Percentiles rank a stretch among this genome's conserved stretches.
Conservation (phyloP, 306 rosid genomes). For the Acacia acuminata region DNA sequence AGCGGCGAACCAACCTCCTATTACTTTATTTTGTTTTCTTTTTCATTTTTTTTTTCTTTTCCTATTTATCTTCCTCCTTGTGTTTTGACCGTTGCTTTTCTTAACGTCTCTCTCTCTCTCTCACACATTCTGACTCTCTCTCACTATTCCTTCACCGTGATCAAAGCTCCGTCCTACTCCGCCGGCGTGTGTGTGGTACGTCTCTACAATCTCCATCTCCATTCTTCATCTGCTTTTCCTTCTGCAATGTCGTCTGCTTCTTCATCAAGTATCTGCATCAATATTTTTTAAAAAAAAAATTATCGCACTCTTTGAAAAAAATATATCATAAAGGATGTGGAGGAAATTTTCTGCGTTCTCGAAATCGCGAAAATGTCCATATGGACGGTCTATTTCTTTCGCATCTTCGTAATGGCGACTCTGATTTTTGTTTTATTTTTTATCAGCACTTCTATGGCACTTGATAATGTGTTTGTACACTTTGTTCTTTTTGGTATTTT, state of each 20-base stretch:
- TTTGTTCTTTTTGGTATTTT: neutral
- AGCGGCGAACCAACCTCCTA: conserved; percentile 47
- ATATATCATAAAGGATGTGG: neutral
- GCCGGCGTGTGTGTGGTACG: conserved; percentile 48
- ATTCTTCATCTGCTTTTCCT: neutral
- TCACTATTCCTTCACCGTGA: conserved; percentile 39
- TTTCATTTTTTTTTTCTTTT: conserved; percentile 2
- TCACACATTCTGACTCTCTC: conserved; percentile 17
- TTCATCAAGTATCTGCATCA: neutral
- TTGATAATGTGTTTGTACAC: neutral
- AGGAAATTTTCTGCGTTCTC: conserved; percentile 17
- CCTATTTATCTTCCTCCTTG: conserved; percentile 16
- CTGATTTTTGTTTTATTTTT: conserved; percentile 13
- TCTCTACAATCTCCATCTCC: conserved; percentile 21
- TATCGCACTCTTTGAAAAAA: neutral
- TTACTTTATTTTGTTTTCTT: conserved; percentile 36
- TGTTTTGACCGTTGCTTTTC: conserved; percentile 78
- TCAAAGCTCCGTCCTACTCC: conserved; percentile 49
- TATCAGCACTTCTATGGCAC: neutral
- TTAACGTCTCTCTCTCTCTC: conserved; percentile 60
- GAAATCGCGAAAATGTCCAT: neutral
- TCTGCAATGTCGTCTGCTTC: conserved; percentile 7
- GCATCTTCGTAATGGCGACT: conserved; percentile 11
- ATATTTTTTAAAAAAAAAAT: neutral
- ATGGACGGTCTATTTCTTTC: neutral